Conservation (phyloP, 305 asterid genomes). For the Ilex paraguariensis region DNA sequence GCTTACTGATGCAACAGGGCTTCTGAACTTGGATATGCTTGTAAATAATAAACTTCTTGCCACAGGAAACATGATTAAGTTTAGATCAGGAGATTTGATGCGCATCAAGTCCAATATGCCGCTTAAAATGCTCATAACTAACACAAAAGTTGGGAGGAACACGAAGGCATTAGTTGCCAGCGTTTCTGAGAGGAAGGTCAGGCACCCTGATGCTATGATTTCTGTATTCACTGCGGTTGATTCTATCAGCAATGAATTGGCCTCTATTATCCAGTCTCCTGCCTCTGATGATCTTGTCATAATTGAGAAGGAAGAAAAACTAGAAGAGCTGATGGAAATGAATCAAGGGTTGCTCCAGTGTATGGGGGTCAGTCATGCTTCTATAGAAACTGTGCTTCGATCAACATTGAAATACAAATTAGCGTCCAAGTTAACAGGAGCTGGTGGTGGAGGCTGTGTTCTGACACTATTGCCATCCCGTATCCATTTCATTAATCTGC, state of each 20-base stretch:
- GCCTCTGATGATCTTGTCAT: conserved; percentile 76
- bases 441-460: conserved; percentile 99
- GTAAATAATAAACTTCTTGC: conserved; percentile 15
- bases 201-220: conserved; percentile 75
- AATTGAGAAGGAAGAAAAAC: conserved; percentile 86
- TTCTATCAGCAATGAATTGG: conserved; percentile 79
- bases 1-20: background rate
- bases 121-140: conserved; percentile 85
- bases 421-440: conserved; percentile 91
- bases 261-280: conserved; percentile 73
- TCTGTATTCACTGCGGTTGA: conserved; percentile 81
- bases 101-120: conserved; percentile 86
- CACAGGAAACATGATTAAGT: conserved; percentile 91
- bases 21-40: conserved; percentile 10
- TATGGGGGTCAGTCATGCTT: conserved; percentile 93
- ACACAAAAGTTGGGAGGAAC: conserved; percentile 89
- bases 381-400: conserved; percentile 78
- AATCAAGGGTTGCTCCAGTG: conserved; percentile 91
- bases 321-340: conserved; percentile 90
- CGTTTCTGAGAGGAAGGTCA: conserved; percentile 71
- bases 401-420: conserved; percentile 75
- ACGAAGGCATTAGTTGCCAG: conserved; percentile 80
- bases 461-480: conserved; percentile 81
- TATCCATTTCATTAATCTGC: conserved; percentile 44
- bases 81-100: conserved; percentile 74